Conservation (phyloP, 768 basidiomycete species). For the Tephrocybe sp. region DNA sequence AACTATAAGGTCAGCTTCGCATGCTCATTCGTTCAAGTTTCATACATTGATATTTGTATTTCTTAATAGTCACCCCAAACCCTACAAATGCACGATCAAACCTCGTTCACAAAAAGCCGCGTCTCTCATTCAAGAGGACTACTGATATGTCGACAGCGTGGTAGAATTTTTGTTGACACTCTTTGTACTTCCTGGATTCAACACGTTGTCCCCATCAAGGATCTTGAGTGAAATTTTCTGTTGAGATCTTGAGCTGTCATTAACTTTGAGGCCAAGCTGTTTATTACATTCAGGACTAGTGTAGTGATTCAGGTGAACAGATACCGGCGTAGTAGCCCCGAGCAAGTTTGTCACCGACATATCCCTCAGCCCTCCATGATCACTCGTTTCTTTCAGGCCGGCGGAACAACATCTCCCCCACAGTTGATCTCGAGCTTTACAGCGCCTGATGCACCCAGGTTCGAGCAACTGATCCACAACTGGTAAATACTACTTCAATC, state of each 20-base stretch:
- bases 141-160: too few species aligned
- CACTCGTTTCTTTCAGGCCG: conserved; percentile 69
- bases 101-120: conserved; percentile 58
- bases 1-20: conserved; percentile 51
- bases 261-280: too few species aligned
- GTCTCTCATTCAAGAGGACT: conserved; percentile 52
- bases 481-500: too few species aligned
- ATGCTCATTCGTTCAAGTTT: not conserved
- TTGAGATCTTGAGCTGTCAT: too few species aligned
- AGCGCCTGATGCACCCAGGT: conserved; percentile 56
- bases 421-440: conserved; percentile 66
- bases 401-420: conserved; percentile 53
- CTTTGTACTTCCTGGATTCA: too few species aligned
- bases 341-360: conserved; percentile 54
- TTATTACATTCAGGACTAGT: too few species aligned
- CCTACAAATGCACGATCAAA: conserved; percentile 57
- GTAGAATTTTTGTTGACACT: too few species aligned
- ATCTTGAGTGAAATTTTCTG: too few species aligned
- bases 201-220: too few species aligned
- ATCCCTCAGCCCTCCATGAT: conserved; percentile 63
- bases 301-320: too few species aligned
- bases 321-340: too few species aligned
- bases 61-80: conserved; percentile 49
- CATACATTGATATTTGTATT: not conserved
- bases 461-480: too few species aligned